Base-by-base conservation (phyloP, 192 early-diverging fungal species). In the Coemansia sp. region DNA sequence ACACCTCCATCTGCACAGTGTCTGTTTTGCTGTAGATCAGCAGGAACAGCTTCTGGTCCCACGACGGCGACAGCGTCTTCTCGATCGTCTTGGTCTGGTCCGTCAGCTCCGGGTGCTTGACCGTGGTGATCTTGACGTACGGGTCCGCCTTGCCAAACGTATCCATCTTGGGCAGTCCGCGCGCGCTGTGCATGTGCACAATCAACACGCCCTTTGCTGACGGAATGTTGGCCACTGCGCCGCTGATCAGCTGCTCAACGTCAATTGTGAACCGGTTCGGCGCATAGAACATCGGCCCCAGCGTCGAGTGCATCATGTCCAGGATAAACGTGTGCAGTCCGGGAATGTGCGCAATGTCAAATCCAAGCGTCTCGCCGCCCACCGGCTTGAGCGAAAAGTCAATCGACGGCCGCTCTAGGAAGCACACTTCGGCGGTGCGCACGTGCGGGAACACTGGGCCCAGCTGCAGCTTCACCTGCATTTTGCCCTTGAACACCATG, bases 331-430 rank as follows among this genome's bases (percentile, higher is more conserved):
- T 80, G 60, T 86, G 84, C 72, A 96, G 76, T 2, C 92, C 94
- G 10, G 94, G 94, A 45, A 93, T 87, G 75, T 93, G 87, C 75
- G 89, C 90, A 68, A 97, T 88, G 73, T 97, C 95, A 59, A 91
- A 86, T 58, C 91, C 91, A 68, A 91, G 85, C 11, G 86, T 88
- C 27, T 92, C 90, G 67, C 90, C 91, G 56, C 91, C 91, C 29
- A 98, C 85, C 3, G 96, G 96, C 66, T 93, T 89, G 35, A 98
- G 85, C 38, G 84, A 84, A 83, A 94, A 98, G 79, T 95, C 92
- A 45, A 98, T 85, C 15, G 80, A 76, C 37, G 96, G 96, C n/a
- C 85, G 77, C 63, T 93, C 89, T 56, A 94, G 70, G 77, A 98
- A 94, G 64, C 88, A 86, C 58, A 92, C 86, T 48, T 93, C 90